Conservation (phyloP, 257 asterid species). For the Euphrasia confusa region DNA sequence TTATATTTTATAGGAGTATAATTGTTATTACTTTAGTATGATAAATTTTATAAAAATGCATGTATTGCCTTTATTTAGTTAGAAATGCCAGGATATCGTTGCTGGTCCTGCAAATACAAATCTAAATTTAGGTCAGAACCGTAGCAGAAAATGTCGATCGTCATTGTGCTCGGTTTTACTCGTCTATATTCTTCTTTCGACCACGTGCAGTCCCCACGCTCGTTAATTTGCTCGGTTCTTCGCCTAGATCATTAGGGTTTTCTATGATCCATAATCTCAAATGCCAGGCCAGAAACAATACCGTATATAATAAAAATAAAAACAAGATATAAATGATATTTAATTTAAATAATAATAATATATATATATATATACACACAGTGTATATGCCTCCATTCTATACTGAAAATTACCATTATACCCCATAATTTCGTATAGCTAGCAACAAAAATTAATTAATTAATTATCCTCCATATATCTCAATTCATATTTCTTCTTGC, state of each 20-base stretch:
- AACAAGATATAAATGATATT: conserved; percentile 25
- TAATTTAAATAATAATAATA: too few relatives aligned
- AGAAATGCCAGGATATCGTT: not conserved
- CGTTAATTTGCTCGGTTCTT: too few relatives aligned
- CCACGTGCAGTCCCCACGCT: too few relatives aligned
- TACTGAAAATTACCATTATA: conserved; percentile 16
- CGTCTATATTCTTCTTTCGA: too few relatives aligned
- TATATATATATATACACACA: conserved; percentile 20
- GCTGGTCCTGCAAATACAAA: not conserved
- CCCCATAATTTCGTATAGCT: not conserved
- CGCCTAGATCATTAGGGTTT: too few relatives aligned
- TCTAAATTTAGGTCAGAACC: not conserved
- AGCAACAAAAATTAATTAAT: not conserved
- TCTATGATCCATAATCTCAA: too few relatives aligned
- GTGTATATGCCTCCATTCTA: conserved; percentile 25
- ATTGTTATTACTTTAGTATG: too few relatives aligned
- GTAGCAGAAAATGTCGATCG: not conserved
- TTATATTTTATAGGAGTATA: not conserved
- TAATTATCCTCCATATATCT: not conserved
- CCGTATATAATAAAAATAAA: not conserved
- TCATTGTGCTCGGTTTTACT: not conserved
- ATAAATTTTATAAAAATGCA: not conserved
- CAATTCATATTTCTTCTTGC: not conserved
- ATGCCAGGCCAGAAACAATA: too few relatives aligned
- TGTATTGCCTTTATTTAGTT: not conserved